Evolutionary conservation across 176 grass and related monocot genomes (phyloP), one percentile per base, ranked within the genome.

Genomic region (Triticum monococcum): DNA sequence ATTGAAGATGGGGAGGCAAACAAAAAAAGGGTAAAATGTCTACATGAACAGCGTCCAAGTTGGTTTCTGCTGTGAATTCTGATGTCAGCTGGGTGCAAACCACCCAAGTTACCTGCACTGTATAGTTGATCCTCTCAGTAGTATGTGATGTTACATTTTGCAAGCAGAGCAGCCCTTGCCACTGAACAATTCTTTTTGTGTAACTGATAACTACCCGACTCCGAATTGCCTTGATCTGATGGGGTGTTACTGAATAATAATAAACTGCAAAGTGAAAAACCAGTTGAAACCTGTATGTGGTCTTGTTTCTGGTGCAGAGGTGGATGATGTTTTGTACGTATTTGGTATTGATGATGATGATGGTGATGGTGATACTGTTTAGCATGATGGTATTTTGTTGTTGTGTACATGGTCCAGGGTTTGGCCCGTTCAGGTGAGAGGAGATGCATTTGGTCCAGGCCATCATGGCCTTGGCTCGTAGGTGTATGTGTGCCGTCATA

Each of bases 361-460:
- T 30, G 43, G 16, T 26, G 22, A 3, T 13, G 68, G 23, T 72
- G 37, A 24, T 50, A 3, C 13, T 50, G 41, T 75, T 72, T 50
- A 9, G 72, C 41, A 75, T 75, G 72, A 75, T 75, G 41, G 24
- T 75, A 48, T 75, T 75, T 75, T 75, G 72, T 75, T 75, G 72
- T 5, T 28, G 43, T 25, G 54, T 76, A 54, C 25, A 75, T 75
- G 72, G 72, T 76, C 72, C 72, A 20, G 24, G 40, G 31, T 5
- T 0, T 1, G 20, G 10, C 2, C 0, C 36, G 20, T 72, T 41
- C 32, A 69, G 32, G 17, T 37, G 32, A 9, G 38, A 40, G 45
- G 68, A 30, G 64, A 66, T 31, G 64, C 66, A 8, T 26, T 73
- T 73, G 43, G 24, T 54, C 73, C 25, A 54, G 30, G 8, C 25